Base-by-base conservation (phyloP, 1,139 yeast genomes). In the Suhomyces bolitotheri region DNA sequence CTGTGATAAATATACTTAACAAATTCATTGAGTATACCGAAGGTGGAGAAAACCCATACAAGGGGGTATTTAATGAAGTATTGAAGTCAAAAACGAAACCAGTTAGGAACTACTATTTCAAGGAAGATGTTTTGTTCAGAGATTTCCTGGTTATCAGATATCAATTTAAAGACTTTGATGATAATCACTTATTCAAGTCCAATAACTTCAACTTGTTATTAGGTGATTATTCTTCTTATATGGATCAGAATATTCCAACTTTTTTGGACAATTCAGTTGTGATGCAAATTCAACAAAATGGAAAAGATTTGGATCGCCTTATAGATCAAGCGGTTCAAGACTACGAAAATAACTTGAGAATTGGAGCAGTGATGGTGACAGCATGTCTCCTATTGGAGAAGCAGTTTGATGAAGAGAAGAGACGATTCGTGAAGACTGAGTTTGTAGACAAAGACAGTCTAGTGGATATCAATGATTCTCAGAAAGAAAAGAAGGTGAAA, bases 111-210 rank as follows among this genome's bases (percentile, higher is more conserved):
- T 75, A 78, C 44, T 75, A 73, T 39, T 82, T 81, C 49, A 58
- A 64, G 27, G 92, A 83, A 47, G 94, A 84, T 59, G 77, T 82
- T 7, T 58, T 69, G 11, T 62, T 80, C 42, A 76, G 76, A 42
- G 89, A 81, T 40, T 81, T 78, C 47, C 62, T 65, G 34, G 70
- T 81, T 3, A 64, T 82, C 19, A 72, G 69, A 25, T 73, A 62
- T 47, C 73, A 72, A 40, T 65, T 82, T 40, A 70, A 70, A 36
- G 89, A 81, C 52, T 82, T 82, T 49, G 68, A 78, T 44, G 87
- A 81, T 50, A 66, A 66, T 13, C 64, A 58, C 35, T 50, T 69
- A 31, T 69, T 68, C 43, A 44, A 45, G 17, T 44, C 60, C n/a
- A 51, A 53, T 25, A 58, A 66, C 38, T 51, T 58, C 24, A 52